Evolutionary conservation across 1,139 yeast species (phyloP), one percentile per base, ranked within the genome.

Genomic region (Sugiyamaella neomexicana): DNA sequence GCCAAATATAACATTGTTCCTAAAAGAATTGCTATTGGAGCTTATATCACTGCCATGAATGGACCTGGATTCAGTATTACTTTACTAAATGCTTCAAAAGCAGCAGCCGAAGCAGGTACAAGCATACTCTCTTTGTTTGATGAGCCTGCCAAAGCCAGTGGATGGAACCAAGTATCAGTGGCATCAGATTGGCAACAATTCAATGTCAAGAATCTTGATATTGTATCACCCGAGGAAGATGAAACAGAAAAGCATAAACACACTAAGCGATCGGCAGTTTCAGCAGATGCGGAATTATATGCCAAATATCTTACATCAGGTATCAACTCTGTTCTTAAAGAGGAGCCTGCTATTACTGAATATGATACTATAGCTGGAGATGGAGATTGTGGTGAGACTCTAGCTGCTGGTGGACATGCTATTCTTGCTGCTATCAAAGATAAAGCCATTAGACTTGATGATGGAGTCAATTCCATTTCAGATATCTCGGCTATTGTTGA

Each of bases 351-450:
- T 62, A 86, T 91, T 65, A 91, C 97, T 0, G 80, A 82, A 58
- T 84, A 86, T 63, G 98, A 91, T 65, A 87, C 95, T 1, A 77
- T 84, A 62, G 97, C 93, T 1, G 98, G 98, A 58, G 98, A 91
- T 69, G 98, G 98, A 62, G 98, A 91, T 68, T 90, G 97, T 72
- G 98, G 98, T 46, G 95, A 89, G 65, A 91, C 97, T 0, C 74
- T 91, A 59, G 89, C 84, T 13, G 79, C 81, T 29, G 97, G 97
- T 45, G 95, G 91, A 23, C 78, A 83, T 54, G 89, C 89, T 1
- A 80, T 91, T 43, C 72, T 81, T 44, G 72, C 77, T 10, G 82
- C 82, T 16, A 53, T 64, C 37, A 73, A 77, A 25, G 62, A 67
- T 17, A 71, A 71, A n/a, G 63, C 70, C 10, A 69, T 82, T 42